These are phyloP conservation scores for Olyra latifolia DNA, from an alignment of 176 grass and related monocot genomes.

Conservation along the genomic window DNA sequence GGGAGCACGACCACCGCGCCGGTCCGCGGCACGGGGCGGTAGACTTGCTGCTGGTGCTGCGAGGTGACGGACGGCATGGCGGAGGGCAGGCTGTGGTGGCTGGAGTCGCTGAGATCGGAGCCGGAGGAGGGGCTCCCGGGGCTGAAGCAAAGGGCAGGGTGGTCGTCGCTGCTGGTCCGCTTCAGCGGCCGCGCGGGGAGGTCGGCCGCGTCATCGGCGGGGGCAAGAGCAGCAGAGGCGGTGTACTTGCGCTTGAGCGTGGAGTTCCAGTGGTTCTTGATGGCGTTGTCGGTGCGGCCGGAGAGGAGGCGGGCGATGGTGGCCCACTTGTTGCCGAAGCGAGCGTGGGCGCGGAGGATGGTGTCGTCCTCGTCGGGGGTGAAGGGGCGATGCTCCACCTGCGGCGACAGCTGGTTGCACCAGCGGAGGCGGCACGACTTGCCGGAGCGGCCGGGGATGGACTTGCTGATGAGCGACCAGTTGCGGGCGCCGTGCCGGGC, in stretches of 20 bases:
- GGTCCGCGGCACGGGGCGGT: conserved; percentile 56
- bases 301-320: conserved; percentile 85
- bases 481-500: conserved; percentile 69
- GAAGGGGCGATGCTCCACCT: conserved; percentile 93
- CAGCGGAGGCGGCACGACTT: conserved; percentile 90
- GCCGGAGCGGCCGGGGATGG: conserved; percentile 69
- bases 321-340: conserved; percentile 95
- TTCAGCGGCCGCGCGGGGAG: conserved; percentile 57
- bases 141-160: conserved; percentile 49
- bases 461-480: conserved; percentile 93
- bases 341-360: conserved; percentile 76
- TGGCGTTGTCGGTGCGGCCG: conserved; percentile 92
- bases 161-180: conserved; percentile 56
- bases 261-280: conserved; percentile 99
- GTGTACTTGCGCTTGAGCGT: conserved; percentile 70
- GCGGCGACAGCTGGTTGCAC: conserved; percentile 95
- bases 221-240: fast-evolving
- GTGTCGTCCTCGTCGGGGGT: conserved; percentile 79
- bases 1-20: conserved; percentile 58
- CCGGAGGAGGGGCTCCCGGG: conserved; percentile 65
- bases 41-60: conserved; percentile 37
- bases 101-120: conserved; percentile 79
- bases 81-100: conserved; percentile 58
- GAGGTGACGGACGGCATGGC: conserved; percentile 26
- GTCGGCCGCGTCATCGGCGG: background rate